Percentiles rank a stretch among this genome's conserved stretches.
Conservation (phyloP, 2,329 filamentous ascomycete genomes). For the Coniochaeta ligniaria region DNA sequence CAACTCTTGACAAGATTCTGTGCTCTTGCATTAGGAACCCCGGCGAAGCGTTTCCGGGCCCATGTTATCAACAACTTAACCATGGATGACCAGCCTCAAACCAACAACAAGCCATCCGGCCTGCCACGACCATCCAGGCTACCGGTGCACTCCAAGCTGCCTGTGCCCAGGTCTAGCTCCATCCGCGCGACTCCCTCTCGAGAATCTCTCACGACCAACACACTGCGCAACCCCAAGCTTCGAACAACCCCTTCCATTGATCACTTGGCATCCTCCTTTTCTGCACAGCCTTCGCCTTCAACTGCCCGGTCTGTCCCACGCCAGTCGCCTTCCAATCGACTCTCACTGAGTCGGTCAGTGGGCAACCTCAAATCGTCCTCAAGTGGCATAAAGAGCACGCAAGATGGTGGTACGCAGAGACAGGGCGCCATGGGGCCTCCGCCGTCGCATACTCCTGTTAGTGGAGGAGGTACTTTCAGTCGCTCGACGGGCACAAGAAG, state of each 20-base stretch:
- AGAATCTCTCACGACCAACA: neutral
- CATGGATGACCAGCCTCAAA: neutral
- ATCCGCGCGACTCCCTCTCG: neutral
- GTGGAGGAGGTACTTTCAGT: neutral
- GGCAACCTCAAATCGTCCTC: neutral
- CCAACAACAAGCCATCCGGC: neutral
- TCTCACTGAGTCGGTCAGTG: neutral
- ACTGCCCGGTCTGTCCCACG: neutral
- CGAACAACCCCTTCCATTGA: neutral
- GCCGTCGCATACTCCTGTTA: neutral
- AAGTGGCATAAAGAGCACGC: neutral
- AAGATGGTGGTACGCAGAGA: neutral
- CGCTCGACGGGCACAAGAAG: neutral
- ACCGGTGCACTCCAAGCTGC: conserved; percentile 1
- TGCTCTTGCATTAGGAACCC: neutral
- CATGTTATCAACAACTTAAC: neutral
- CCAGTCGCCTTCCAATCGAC: neutral
- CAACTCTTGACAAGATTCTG: neutral
- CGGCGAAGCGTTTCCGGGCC: neutral
- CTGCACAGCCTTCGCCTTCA: neutral
- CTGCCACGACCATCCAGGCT: neutral
- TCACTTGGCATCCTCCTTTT: neutral
- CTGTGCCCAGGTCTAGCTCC: neutral
- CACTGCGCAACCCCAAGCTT: neutral
- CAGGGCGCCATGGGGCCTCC: neutral